These are phyloP conservation scores for Ascochyta viciae-villosae DNA, from an alignment of 2,329 filamentous ascomycete species.

Conservation along the genomic window DNA sequence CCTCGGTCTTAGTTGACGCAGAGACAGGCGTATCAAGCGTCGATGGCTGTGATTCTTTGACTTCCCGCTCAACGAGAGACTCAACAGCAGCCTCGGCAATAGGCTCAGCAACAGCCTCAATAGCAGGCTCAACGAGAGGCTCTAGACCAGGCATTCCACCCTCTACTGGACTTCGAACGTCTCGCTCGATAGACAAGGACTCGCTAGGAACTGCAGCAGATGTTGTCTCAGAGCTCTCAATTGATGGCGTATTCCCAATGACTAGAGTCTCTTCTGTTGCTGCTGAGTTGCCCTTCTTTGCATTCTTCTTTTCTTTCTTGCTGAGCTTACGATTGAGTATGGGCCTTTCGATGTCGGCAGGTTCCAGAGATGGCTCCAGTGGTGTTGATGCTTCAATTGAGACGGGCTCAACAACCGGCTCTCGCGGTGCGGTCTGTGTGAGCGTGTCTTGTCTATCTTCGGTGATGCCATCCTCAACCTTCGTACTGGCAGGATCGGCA, in stretches of 20 bases:
- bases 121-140: not conserved
- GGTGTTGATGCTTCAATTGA: not conserved
- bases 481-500: not conserved
- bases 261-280: conserved; percentile 12
- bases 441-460: not conserved
- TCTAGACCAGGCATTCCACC: not conserved
- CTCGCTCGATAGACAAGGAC: not conserved
- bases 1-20: conserved; percentile 9
- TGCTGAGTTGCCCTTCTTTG: conserved; percentile 27
- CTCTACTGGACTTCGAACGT: not conserved
- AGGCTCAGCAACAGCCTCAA: not conserved
- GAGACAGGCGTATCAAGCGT: conserved; percentile 7
- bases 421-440: not conserved
- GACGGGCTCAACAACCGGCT: not conserved
- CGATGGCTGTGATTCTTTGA: not conserved
- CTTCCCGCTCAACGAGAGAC: not conserved
- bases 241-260: not conserved
- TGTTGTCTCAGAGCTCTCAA: not conserved
- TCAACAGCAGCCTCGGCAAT: no score
- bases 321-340: conserved; percentile 38
- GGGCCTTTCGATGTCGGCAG: conserved; percentile 21
- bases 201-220: not conserved
- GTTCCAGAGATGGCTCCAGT: conserved; percentile 5
- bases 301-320: conserved; percentile 44
- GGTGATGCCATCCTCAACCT: not conserved